Conservation (phyloP, 2,329 filamentous ascomycete species). For the Apiospora aurea region DNA sequence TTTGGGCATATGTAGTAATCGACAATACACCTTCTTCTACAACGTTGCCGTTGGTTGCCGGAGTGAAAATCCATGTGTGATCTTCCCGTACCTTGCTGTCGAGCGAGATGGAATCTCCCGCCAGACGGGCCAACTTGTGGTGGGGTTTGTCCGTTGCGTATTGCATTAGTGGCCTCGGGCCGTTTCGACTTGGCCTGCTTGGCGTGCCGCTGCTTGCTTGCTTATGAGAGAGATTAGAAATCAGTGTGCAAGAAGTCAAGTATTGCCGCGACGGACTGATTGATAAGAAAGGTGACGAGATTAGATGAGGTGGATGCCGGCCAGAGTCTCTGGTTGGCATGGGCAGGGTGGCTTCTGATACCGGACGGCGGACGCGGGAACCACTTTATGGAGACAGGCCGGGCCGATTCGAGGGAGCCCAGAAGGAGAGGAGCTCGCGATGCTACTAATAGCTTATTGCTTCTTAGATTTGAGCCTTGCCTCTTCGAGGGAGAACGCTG, state of each 20-base stretch:
- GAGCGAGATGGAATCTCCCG: background rate
- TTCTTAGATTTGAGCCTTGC: conserved; percentile 1
- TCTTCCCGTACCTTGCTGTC: background rate
- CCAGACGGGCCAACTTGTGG: no score
- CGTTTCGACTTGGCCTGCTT: background rate
- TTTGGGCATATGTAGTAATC: background rate
- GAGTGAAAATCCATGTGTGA: background rate
- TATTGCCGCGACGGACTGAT: background rate
- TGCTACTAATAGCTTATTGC: background rate
- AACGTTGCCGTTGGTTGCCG: background rate
- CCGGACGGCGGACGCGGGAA: background rate
- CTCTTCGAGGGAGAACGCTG: background rate
- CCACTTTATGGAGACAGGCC: conserved; percentile 11
- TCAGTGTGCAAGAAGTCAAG: background rate
- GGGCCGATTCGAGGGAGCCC: background rate
- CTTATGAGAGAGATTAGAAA: conserved; percentile 16
- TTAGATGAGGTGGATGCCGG: background rate
- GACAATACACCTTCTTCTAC: background rate
- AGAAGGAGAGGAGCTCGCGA: background rate
- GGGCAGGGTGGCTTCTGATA: background rate
- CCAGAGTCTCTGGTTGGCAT: conserved; percentile 1
- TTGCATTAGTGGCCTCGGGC: conserved; percentile 1
- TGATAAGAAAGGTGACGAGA: background rate
- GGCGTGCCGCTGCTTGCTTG: background rate
- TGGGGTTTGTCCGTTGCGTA: background rate